Evolutionary conservation across 805 yeast genomes (phyloP), one percentile per base, ranked within the genome.

Genomic region (Candida ovalis): DNA sequence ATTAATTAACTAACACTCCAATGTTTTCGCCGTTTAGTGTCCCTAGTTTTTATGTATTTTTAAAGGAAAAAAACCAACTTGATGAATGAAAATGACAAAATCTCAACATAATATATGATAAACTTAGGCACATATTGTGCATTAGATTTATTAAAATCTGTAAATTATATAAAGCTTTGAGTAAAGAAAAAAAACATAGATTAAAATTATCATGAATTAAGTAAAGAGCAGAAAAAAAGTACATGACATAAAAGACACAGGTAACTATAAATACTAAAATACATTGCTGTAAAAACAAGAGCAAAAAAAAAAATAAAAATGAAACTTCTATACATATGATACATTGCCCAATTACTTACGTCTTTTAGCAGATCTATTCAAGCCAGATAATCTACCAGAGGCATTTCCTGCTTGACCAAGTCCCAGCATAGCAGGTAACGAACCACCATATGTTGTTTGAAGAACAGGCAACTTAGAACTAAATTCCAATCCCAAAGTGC

Each of bases 361-460:
- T 47, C 58, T 56, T 35, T 47, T 43, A 10, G 53, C 44, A 15
- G 51, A 48, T 37, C 42, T 43, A 32, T 50, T 55, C 37, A 52
- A 39, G 3, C 55, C 50, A 2, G 61, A 30, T 28, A 45, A 32
- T 32, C 56, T 49, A n/a, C 55, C 54, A 22, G 48, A 47, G 15
- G 46, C 52, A 17, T 22, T n/a, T 8, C 46, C 45, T 17, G 46
- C 39, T 22, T 46, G 48, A 6, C 51, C 47, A 39, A 45, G 42
- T 28, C 53, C 49, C 40, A 55, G 47, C 13, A 75, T 68, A 1
- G 87, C 86, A 1, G 97, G 97, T 59, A 91, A 73, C 1, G 85
- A 76, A 42, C 97, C 97, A 33, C 78, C 69, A 60, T 88, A 90
- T 54, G 84, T 88, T 22, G 82, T 78, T 61, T 81, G 81, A 48